These are phyloP conservation scores for Hagleromyces aurorensis DNA, from an alignment of 805 yeast genomes.

Conservation along the genomic window DNA sequence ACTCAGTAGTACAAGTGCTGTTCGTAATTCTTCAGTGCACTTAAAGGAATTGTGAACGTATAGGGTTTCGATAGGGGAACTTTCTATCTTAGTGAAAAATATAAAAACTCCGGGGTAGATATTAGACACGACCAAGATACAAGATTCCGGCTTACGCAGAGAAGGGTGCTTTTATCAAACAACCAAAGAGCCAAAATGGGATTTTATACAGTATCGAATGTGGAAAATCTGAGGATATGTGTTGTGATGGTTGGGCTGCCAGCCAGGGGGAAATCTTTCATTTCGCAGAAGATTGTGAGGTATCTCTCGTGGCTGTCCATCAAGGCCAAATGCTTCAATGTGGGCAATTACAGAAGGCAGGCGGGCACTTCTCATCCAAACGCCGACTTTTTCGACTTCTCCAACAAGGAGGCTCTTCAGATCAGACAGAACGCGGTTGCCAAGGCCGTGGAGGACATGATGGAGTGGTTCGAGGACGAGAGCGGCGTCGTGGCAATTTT, in stretches of 20 bases:
- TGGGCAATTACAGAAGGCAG: slow-evolving; percentile 74
- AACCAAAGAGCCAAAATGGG: slow-evolving; percentile 9
- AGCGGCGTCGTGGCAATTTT: slow-evolving; percentile 85
- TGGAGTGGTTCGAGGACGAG: slow-evolving; percentile 75
- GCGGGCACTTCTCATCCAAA: slow-evolving; percentile 41
- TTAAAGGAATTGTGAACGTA: too few relatives aligned
- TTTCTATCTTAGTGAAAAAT: too few relatives aligned
- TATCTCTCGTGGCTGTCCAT: slow-evolving; percentile 90
- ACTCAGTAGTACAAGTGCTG: too few relatives aligned
- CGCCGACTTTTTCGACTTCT: slow-evolving; percentile 72
- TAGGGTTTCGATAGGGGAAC: too few relatives aligned
- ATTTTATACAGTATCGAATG: slow-evolving; percentile 35
- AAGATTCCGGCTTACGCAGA: background rate
- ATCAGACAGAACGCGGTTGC: slow-evolving; percentile 63
- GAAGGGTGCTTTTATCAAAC: slow-evolving; percentile 2
- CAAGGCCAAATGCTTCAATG: slow-evolving; percentile 79
- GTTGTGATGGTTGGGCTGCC: slow-evolving; percentile 87
- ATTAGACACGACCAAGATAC: background rate
- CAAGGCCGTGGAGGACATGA: slow-evolving; percentile 68
- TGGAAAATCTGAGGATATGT: slow-evolving; percentile 61
- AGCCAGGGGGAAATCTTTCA: slow-evolving; percentile 89
- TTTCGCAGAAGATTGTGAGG: slow-evolving; percentile 88
- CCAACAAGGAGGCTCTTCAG: slow-evolving; percentile 55
- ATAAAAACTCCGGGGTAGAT: too few relatives aligned
- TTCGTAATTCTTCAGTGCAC: too few relatives aligned